Evolutionary conservation across 2,329 filamentous ascomycete species (phyloP), one percentile per base, ranked within the genome.

Genomic region (Scopulariopsis brevicaulis): DNA sequence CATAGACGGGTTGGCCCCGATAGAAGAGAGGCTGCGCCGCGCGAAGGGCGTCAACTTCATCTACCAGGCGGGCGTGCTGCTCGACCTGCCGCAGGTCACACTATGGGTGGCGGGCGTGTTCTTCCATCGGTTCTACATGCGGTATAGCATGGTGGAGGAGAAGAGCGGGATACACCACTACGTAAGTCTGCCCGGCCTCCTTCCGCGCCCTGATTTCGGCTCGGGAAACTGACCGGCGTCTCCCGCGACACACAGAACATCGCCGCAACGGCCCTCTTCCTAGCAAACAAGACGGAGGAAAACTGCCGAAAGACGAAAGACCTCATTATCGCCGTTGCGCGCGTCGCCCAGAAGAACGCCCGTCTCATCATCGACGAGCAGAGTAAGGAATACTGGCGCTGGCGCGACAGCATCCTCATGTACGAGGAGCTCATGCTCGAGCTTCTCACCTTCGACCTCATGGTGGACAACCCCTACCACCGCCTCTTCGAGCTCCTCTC

Each of bases 11-110:
- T 82, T 97, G 68, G 71, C 83, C 10, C 79, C 85, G 3, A 82
- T 85, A 34, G 86, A 94, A 67, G 94, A 97, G 74, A 81, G 90
- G 61, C 80, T 87, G 63, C 80, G 89, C 59, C 84, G 94, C 58
- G 87, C 89, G 60, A 97, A 97, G 70, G 93, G 94, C 53, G 87
- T 96, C 68, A 96, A 96, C 70, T 99, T 99, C 73, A 96, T 99
- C 66, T 86, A 90, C 62, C 92, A 96, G 71, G 90, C 93, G 52
- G 94, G 93, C 62, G 90, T 96, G 63, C 85, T 96, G 76, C 81
- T 97, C 56, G 93, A 96, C 69, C 77, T 97, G 55, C 93, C 93
- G 14, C 92, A 96, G 70, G 84, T 94, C 58, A 97, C 94, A 0
- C 78, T 99, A 50, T 92, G 89, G 72, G 95, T 95, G 0, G 94